phyloP scores from a whole-genome alignment of 2,329 filamentous ascomycete species.

The Blastomyces silverae region DNA sequence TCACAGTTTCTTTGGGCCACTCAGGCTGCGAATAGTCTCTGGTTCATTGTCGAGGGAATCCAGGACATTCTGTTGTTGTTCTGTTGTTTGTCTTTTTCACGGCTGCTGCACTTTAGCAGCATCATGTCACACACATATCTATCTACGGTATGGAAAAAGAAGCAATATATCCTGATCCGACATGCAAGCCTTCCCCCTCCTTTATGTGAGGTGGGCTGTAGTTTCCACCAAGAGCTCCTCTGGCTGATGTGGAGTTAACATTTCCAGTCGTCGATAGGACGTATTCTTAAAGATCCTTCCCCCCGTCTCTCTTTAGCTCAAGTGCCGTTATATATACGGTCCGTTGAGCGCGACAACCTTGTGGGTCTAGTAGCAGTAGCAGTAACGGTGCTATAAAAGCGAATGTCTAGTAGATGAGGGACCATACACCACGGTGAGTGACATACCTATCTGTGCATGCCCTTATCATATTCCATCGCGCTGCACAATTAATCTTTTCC shows the following conservation, averaged over 20 bases:
- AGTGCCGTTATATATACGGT: background rate
- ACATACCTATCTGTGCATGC: constrained; percentile 7
- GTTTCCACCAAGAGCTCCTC: background rate
- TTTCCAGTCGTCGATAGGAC: background rate
- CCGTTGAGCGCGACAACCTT: background rate
- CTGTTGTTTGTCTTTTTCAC: background rate
- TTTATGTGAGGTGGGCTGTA: background rate
- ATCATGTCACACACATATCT: constrained; percentile 26
- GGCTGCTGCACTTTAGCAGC: constrained; percentile 2
- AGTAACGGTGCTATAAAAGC: background rate
- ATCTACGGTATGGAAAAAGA: constrained; percentile 34
- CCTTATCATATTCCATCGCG: background rate
- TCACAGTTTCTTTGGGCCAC: background rate
- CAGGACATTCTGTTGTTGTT: constrained; percentile 9
- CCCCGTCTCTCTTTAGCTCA: background rate
- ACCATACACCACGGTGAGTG: background rate
- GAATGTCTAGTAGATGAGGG: background rate
- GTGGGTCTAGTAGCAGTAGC: background rate
- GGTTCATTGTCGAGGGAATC: constrained; percentile 5
- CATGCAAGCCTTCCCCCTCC: background rate
- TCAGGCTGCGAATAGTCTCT: constrained; percentile 1
- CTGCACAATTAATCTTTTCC: background rate
- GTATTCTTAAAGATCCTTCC: too few relatives aligned
- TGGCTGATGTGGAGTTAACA: background rate
- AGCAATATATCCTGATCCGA: constrained; percentile 12